Percentiles rank a stretch among this genome's conserved stretches.
Evolutionary conservation across 305 asterid genomes (phyloP).

Genomic region (Fraxinus sp.): DNA sequence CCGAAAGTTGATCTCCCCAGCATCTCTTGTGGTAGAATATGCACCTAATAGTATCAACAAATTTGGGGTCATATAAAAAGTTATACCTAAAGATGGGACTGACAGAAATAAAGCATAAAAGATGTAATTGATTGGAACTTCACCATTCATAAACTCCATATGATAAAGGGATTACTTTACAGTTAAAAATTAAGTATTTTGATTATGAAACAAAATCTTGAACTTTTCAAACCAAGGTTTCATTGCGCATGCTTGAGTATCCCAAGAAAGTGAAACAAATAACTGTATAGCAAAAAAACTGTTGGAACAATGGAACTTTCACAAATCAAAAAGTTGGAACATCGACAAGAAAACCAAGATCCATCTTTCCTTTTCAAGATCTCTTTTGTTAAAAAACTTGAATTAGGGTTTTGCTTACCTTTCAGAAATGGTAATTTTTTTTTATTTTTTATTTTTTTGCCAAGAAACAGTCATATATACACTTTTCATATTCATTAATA

Average conservation of each 20-base stretch:
- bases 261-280: conserved; percentile 3
- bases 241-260: conserved; percentile 4
- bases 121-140: neutral
- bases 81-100: neutral
- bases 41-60: conserved; percentile 19
- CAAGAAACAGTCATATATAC: neutral
- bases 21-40: conserved; percentile 30
- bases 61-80: neutral
- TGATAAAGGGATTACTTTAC: neutral
- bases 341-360: neutral
- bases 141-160: neutral
- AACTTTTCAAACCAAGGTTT: neutral
- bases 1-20: conserved; percentile 34
- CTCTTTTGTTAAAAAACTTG: neutral
- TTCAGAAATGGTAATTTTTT: too few relatives aligned
- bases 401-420: neutral
- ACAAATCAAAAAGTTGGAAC: neutral
- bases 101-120: neutral
- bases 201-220: neutral
- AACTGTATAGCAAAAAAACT: neutral
- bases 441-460: neutral
- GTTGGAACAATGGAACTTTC: neutral
- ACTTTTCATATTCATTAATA: neutral
- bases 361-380: neutral
- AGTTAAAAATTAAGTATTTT: neutral